Evolutionary conservation across 768 basidiomycete genomes (phyloP).

Genomic region (Boletus bicolor): DNA sequence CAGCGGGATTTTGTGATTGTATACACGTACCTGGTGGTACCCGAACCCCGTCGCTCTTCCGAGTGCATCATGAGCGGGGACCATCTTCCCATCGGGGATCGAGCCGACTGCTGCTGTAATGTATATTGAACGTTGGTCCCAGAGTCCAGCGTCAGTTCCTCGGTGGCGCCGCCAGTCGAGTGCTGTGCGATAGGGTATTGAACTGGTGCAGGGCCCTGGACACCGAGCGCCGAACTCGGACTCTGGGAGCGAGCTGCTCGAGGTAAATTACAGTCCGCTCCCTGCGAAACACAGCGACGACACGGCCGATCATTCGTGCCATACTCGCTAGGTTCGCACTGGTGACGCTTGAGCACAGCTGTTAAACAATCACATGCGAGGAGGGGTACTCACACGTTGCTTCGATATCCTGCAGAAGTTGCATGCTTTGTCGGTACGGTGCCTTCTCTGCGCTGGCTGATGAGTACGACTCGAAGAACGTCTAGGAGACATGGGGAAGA

Average conservation of each 20-base stretch:
- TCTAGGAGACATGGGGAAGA: conserved; percentile 14
- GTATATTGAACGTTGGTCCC: background rate
- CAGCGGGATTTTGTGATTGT: background rate
- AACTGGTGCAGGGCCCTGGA: conserved; percentile 9
- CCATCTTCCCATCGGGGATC: conserved; percentile 2
- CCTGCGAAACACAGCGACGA: conserved; percentile 18
- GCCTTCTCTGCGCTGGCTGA: conserved; percentile 12
- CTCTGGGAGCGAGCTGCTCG: conserved; percentile 21
- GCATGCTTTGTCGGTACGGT: conserved; percentile 18
- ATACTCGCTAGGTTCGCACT: conserved; percentile 21
- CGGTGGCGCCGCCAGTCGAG: conserved; percentile 4
- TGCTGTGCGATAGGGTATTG: conserved; percentile 1
- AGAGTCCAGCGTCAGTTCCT: conserved; percentile 5
- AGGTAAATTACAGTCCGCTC: conserved; percentile 12
- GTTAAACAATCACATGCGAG: background rate
- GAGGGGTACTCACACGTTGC: conserved; percentile 14
- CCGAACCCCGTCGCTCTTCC: conserved; percentile 8
- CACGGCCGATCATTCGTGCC: conserved; percentile 19
- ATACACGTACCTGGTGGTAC: conserved; percentile 12
- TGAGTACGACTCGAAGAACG: conserved; percentile 7
- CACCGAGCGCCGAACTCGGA: conserved; percentile 11
- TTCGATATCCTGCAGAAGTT: conserved; percentile 17
- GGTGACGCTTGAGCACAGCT: conserved; percentile 1
- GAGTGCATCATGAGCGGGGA: background rate
- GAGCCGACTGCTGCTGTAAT: conserved; percentile 3